phyloP scores from a whole-genome alignment of 1,284 basidiomycete genomes.

The Mycena citricolor region DNA sequence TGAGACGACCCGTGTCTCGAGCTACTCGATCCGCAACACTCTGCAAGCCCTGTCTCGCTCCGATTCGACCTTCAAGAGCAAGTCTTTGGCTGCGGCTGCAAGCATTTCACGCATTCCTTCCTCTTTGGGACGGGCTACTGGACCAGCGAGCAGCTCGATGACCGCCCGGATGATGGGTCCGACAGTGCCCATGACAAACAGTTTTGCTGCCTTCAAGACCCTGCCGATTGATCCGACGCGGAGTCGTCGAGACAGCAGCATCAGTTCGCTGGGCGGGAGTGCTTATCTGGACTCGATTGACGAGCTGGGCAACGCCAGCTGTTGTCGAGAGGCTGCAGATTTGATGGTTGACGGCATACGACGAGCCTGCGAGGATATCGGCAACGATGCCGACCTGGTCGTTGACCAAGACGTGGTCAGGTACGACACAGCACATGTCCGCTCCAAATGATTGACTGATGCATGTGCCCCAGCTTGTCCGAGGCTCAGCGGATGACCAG shows the following conservation, averaged over 20 bases:
- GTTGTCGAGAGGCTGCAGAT: constrained; percentile 76
- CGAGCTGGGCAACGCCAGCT: constrained; percentile 58
- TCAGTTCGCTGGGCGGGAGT: constrained; percentile 35
- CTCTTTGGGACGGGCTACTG: constrained; percentile 32
- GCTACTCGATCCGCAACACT: constrained; percentile 81
- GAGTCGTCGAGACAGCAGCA: constrained; percentile 49
- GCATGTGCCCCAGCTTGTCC: constrained; percentile 58
- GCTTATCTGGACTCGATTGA: constrained; percentile 59
- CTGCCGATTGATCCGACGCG: constrained; percentile 68
- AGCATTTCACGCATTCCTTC: constrained; percentile 23
- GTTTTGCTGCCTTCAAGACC: constrained; percentile 75
- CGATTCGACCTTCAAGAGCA: constrained; percentile 21
- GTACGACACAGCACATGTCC: constrained; percentile 44
- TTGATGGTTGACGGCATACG: constrained; percentile 70
- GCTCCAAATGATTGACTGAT: too few relatives aligned
- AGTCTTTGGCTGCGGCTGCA: constrained; percentile 19
- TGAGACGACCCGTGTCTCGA: constrained; percentile 73
- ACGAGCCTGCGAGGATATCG: constrained; percentile 66
- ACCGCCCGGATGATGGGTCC: constrained; percentile 24
- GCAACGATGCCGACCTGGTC: constrained; percentile 53
- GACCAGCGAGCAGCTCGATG: constrained; percentile 32
- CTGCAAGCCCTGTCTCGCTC: constrained; percentile 35
- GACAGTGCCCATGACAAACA: constrained; percentile 18
- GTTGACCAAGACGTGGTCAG: constrained; percentile 76
- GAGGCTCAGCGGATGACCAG: constrained; percentile 84